Evolutionary conservation across 1,284 basidiomycete genomes (phyloP).

Genomic region (Schizophyllum amplum): DNA sequence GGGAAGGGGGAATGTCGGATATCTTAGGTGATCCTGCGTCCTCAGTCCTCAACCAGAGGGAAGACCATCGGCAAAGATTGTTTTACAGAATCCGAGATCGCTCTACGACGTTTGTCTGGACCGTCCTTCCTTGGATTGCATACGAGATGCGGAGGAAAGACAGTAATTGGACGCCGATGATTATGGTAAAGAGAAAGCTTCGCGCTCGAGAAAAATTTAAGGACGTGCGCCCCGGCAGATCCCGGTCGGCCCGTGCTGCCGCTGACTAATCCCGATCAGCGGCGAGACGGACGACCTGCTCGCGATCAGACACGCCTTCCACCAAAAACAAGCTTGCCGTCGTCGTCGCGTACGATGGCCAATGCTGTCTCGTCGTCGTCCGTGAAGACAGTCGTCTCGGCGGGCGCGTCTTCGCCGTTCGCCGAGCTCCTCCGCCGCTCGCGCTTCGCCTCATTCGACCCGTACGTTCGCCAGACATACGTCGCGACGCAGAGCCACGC

Average conservation of each 20-base stretch:
- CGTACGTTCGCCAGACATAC: conserved; percentile 65
- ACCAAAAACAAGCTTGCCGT: conserved; percentile 1
- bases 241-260: too few relatives aligned
- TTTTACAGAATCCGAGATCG: conserved; percentile 61
- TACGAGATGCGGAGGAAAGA: conserved; percentile 43
- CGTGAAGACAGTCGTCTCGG: conserved; percentile 12
- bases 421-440: conserved; percentile 65
- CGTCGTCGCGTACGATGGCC: conserved; percentile 15
- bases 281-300: neutral
- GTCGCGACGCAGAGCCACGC: conserved; percentile 57
- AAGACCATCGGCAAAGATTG: conserved; percentile 84
- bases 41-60: conserved; percentile 79
- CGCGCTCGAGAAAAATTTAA: neutral
- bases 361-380: conserved; percentile 26
- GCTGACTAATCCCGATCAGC: neutral
- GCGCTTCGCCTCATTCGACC: conserved; percentile 71
- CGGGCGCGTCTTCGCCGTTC: conserved; percentile 55
- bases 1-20: conserved; percentile 39
- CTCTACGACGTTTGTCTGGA: conserved; percentile 87
- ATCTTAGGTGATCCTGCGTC: conserved; percentile 85
- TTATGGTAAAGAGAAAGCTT: neutral
- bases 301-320: neutral
- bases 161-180: conserved; percentile 69
- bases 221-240: neutral
- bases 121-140: conserved; percentile 49